Base-by-base conservation (phyloP, 495 filamentous ascomycete genomes). In the Mycothermus thermophilus region DNA sequence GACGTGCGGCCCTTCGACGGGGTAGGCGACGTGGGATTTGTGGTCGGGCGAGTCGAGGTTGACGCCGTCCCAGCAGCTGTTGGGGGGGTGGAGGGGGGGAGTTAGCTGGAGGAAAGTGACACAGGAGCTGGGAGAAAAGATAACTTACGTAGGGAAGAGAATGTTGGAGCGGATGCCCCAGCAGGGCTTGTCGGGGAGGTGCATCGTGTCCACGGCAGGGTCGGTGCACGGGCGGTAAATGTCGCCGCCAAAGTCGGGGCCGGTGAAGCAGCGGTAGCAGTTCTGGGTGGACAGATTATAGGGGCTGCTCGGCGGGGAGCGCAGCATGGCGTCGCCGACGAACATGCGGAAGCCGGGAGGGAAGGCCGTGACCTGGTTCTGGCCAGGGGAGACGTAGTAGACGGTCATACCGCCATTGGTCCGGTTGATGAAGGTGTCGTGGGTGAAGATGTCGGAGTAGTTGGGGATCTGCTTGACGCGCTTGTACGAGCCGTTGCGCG, bases 401-500 rank as follows among this genome's bases (percentile, higher is more conserved):
- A 60, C 45, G 20, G 54, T 55, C 44, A 62, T 54, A 13, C 58
- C 64, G 19, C 62, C 59, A 8, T 51, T 52, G 33, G 53, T 59
- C 14, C 47, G 42, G 15, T 42, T 38, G 1, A 53, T 45, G 10
- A 62, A 44, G 30, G 52, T 47, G 23, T 57, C 43, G 30, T 63
- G n/a, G n/a, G n/a, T n/a, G n/a, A n/a, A 54, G 19, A 35, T 35
- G 32, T 23, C 20, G 7, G 29, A 4, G 27, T 13, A 19, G 19
- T 22, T 30, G 14, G 51, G 49, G 28, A 46, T 47, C 24, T 54
- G 44, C 4, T 54, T 51, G 0, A 64, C 57, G 23, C 50, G 50
- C 40, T 56, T 47, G 44, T 60, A 66, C 25, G 49, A 58, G 13
- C 61, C 63, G 39, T 66, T 66, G 32, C 55, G 50, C 24, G 64